Percentiles rank a stretch among this genome's conserved stretches.
Conservation (phyloP, 192 early-diverging fungal species). For the Backusella parvicylindrica region DNA sequence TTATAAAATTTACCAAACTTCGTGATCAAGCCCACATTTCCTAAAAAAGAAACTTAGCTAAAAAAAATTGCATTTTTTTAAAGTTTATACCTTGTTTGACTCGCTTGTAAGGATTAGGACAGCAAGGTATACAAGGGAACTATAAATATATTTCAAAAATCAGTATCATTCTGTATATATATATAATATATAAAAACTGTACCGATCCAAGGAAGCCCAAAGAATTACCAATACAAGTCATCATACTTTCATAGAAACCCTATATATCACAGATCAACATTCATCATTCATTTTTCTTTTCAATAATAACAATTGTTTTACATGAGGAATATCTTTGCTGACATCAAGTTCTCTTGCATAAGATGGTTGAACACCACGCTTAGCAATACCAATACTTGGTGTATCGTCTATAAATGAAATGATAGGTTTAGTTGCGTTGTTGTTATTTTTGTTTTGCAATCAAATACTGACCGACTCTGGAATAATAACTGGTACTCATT, state of each 20-base stretch:
- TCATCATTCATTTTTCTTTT: neutral
- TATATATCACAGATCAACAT: neutral
- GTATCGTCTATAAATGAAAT: neutral
- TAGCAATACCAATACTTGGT: conserved; percentile 14
- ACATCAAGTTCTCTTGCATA: conserved; percentile 25
- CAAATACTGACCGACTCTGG: neutral
- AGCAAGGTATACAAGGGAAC: conserved; percentile 44
- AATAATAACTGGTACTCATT: neutral
- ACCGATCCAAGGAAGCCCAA: conserved; percentile 43
- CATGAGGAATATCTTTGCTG: conserved; percentile 22
- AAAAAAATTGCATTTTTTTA: neutral
- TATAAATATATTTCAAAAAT: neutral
- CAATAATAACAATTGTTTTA: neutral
- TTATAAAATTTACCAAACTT: conserved; percentile 59
- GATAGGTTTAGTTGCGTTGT: neutral
- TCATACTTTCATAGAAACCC: conserved; percentile 45
- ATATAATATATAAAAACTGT: neutral
- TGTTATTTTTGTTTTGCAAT: neutral
- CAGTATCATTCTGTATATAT: too few species aligned
- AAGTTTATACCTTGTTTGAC: conserved; percentile 19
- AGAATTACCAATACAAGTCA: conserved; percentile 38
- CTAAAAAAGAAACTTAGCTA: conserved; percentile 19
- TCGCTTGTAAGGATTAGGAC: conserved; percentile 60
- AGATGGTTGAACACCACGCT: conserved; percentile 24
- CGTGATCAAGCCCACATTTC: conserved; percentile 64